phyloP scores from a whole-genome alignment of 2,329 filamentous ascomycete species.

The Penicillium sp. region DNA sequence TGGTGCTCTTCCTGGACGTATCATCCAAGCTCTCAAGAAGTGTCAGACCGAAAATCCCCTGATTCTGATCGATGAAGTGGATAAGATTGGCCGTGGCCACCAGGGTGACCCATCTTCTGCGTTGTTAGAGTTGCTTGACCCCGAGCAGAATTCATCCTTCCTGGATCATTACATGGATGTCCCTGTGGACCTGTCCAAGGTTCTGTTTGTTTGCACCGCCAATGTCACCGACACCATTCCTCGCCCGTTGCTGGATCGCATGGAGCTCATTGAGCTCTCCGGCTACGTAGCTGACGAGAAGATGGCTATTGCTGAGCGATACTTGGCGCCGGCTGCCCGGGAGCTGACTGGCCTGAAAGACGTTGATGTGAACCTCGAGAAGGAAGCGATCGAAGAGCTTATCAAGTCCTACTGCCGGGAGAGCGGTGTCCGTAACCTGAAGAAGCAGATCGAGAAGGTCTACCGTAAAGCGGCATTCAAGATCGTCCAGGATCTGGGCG shows the following conservation, averaged over 20 bases:
- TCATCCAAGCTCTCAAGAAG: constrained; percentile 98
- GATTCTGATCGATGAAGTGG: constrained; percentile 94
- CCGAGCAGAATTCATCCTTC: constrained; percentile 96
- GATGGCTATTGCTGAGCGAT: constrained; percentile 94
- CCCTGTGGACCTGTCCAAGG: constrained; percentile 94
- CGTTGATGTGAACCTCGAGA: constrained; percentile 82
- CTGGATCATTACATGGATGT: constrained; percentile 99
- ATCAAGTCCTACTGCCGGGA: constrained; percentile 99
- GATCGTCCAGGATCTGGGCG: constrained; percentile 92
- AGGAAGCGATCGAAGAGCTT: constrained; percentile 88
- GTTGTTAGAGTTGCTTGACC: constrained; percentile 87
- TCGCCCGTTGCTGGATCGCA: constrained; percentile 86
- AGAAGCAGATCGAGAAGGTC: constrained; percentile 99
- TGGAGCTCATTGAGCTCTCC: constrained; percentile 96
- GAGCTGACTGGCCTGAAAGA: constrained; percentile 87
- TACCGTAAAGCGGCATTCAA: constrained; percentile 96
- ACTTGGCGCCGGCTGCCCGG: constrained; percentile 91
- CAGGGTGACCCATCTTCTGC: constrained; percentile 96
- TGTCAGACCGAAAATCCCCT: constrained; percentile 98
- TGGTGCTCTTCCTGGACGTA: constrained; percentile 88
- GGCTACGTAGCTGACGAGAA: constrained; percentile 98
- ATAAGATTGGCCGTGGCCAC: constrained; percentile 96
- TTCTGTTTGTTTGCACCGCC: constrained; percentile 96
- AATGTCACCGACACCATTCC: constrained; percentile 99
- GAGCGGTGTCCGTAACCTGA: constrained; percentile 93